phyloP scores from a whole-genome alignment of 2,329 filamentous ascomycete species.

The Colletotrichum echinochloae region DNA sequence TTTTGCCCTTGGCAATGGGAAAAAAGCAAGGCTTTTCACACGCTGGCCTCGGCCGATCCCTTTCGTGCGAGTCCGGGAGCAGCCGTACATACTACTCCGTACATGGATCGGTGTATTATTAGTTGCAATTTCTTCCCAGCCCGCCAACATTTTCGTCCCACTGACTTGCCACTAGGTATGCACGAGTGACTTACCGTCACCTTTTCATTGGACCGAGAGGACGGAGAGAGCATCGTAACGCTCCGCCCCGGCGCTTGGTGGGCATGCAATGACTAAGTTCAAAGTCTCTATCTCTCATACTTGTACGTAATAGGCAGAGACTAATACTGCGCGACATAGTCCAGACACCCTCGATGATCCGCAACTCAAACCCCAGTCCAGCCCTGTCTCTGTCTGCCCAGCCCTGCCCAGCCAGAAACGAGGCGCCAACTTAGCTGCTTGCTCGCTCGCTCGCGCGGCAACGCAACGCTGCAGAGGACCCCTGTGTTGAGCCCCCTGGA shows the following conservation, averaged over 20 bases:
- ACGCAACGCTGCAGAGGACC: background rate
- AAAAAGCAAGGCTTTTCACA: too few species aligned
- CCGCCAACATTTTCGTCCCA: background rate
- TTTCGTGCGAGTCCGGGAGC: too few species aligned
- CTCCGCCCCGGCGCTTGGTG: background rate
- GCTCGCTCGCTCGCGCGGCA: background rate
- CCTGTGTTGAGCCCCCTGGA: background rate
- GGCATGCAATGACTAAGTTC: background rate
- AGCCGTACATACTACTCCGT: too few species aligned
- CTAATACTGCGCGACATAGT: too few species aligned
- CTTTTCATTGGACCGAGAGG: slow-evolving; percentile 6
- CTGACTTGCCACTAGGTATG: background rate
- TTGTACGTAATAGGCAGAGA: too few species aligned
- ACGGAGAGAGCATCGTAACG: background rate
- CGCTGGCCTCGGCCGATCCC: too few species aligned
- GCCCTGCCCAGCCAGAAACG: background rate
- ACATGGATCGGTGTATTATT: too few species aligned
- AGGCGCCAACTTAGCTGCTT: background rate
- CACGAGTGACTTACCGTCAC: background rate
- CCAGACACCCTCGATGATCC: background rate
- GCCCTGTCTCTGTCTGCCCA: too few species aligned
- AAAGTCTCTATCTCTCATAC: too few species aligned
- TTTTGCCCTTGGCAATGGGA: too few species aligned
- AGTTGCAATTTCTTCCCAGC: too few species aligned
- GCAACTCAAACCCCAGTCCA: background rate